Base-by-base conservation (phyloP, 352 stramenopile genomes). In the Thraustotheca clavata region DNA sequence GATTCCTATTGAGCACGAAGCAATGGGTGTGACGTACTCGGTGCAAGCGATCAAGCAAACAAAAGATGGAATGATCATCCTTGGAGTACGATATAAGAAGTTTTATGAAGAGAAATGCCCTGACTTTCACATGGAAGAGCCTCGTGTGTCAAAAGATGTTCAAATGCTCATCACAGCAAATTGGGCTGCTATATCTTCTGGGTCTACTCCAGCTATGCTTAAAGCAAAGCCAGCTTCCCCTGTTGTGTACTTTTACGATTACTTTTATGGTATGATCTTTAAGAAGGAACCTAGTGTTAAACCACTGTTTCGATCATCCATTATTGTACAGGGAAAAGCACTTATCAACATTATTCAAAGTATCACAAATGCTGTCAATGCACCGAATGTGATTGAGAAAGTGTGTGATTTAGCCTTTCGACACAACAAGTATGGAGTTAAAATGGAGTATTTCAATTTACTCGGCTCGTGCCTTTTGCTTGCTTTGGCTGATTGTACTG, bases 181-280 rank as follows among this genome's bases (percentile, higher is more conserved):
- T 16, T 65, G 57, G 57, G 57, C 46, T 4, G 20, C 35, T 3
- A 65, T 65, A 18, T 27, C 57, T 16, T 35, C 3, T 3, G 57
- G 57, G 1, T 39, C 26, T n/a, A 54, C 57, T 14, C 57, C 57
- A n/a, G 57, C 35, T 14, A 55, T 65, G 38, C n/a, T 32, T 31
- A 54, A 65, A 14, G 7, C 57, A 29, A 38, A 50, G 18, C 18
- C 67, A 3, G 41, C 59, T 11, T 68, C 67, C 16, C 57, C 70
- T 7, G 75, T 75, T 57, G 69, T 77, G 24, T 36, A 66, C 46
- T 67, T 77, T 26, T 80, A 77, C 33, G 71, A 80, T 50, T 69
- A 68, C 29, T 79, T 79, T 40, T 77, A 79, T 70, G 69, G 71
- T 40, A 62, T 71, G 40, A 41, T 79, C 20, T 79, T 77, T 39